Evolutionary conservation across 495 filamentous ascomycete genomes (phyloP).

Genomic region (Cudoniella acicularis): DNA sequence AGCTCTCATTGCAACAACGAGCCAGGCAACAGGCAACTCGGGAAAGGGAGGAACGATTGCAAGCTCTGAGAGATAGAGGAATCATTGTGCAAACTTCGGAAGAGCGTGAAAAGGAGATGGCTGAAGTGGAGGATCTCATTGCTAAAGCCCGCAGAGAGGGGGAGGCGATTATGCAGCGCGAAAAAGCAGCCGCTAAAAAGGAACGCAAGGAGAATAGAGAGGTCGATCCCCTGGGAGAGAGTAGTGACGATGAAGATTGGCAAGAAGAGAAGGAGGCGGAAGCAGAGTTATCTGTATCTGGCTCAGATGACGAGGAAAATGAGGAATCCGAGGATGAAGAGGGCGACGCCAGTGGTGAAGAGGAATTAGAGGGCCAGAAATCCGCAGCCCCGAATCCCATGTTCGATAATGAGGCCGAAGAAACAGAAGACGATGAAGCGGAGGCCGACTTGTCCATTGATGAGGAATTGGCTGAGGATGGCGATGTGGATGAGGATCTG

Average conservation of each 20-base stretch:
- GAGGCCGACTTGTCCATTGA: conserved; percentile 28
- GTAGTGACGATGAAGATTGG: conserved; percentile 51
- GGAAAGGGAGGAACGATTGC: conserved; percentile 75
- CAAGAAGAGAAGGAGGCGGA: conserved; percentile 38
- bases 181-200: conserved; percentile 66
- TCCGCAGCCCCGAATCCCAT: conserved; percentile 30
- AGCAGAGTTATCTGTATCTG: conserved; percentile 31
- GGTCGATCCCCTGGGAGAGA: conserved; percentile 48
- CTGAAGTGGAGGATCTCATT: conserved; percentile 81
- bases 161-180: conserved; percentile 70
- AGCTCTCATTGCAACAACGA: conserved; percentile 59
- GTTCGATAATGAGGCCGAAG: conserved; percentile 35
- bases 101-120: conserved; percentile 74
- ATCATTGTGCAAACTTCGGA: conserved; percentile 81
- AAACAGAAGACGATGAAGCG: conserved; percentile 37
- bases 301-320: conserved; percentile 11
- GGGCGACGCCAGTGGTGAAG: conserved; percentile 28
- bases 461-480: conserved; percentile 15
- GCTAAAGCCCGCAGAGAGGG: conserved; percentile 79
- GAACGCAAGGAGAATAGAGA: conserved; percentile 48
- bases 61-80: conserved; percentile 72
- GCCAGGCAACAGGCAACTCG: conserved; percentile 76
- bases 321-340: conserved; percentile 31
- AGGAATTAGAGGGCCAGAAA: conserved; percentile 4
- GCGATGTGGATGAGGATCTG: conserved; percentile 15